These are phyloP conservation scores for Fusarium sp. DNA, from an alignment of 2,329 filamentous ascomycete genomes.

Conservation along the genomic window DNA sequence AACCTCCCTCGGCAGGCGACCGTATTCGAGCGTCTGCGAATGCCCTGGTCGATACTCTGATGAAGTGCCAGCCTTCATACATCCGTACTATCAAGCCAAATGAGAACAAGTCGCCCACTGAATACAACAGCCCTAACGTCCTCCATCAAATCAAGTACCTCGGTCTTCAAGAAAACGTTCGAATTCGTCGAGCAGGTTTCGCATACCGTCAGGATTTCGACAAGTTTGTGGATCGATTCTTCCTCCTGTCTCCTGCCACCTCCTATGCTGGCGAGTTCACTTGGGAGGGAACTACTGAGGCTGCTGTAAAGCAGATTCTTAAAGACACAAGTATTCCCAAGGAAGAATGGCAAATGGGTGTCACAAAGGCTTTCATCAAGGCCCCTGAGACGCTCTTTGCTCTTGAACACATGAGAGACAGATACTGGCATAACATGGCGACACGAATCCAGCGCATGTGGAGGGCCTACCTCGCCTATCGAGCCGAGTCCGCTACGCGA, in stretches of 20 bases:
- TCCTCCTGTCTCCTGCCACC: constrained; percentile 92
- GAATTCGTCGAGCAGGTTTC: constrained; percentile 95
- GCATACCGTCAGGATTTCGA: constrained; percentile 98
- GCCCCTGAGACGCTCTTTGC: constrained; percentile 97
- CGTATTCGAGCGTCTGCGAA: constrained; percentile 97
- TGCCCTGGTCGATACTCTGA: constrained; percentile 92
- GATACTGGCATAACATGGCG: constrained; percentile 99
- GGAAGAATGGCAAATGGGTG: constrained; percentile 97
- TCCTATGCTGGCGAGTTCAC: constrained; percentile 98
- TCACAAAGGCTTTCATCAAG: constrained; percentile 98
- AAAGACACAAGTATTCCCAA: constrained; percentile 96
- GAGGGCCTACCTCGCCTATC: constrained; percentile 94
- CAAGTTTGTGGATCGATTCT: constrained; percentile 98
- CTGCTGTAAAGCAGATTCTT: constrained; percentile 91
- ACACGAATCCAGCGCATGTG: constrained; percentile 97
- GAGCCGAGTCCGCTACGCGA: constrained; percentile 90
- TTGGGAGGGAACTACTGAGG: constrained; percentile 90
- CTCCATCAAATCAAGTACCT: constrained; percentile 99
- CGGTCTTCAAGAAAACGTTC: constrained; percentile 98
- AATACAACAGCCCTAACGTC: constrained; percentile 93
- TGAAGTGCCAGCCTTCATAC: constrained; percentile 98
- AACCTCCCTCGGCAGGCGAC: constrained; percentile 94
- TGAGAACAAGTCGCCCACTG: constrained; percentile 95
- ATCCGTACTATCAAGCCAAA: constrained; percentile 99
- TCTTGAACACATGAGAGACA: constrained; percentile 95